phyloP scores from a whole-genome alignment of 352 stramenopile species.

The Achlya hypogyna region DNA sequence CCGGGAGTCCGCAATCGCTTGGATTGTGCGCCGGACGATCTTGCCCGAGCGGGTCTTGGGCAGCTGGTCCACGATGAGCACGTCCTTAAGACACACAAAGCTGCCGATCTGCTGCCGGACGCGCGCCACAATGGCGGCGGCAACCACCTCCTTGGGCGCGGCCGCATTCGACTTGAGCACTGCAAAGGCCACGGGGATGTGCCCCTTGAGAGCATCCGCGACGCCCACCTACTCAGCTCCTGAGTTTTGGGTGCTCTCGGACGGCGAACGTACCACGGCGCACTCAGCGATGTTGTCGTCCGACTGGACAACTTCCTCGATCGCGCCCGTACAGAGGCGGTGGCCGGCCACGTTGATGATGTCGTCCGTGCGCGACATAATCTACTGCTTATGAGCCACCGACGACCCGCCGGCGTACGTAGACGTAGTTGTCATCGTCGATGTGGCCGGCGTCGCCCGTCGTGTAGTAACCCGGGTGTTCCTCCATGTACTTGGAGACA shows the following conservation, averaged over 20 bases:
- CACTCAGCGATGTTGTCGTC: slow-evolving; percentile 82
- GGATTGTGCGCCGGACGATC: slow-evolving; percentile 44
- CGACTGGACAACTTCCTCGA: slow-evolving; percentile 83
- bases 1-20: slow-evolving; percentile 35
- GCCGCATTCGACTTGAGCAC: slow-evolving; percentile 37
- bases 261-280: slow-evolving; percentile 68
- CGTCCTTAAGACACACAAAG: slow-evolving; percentile 41
- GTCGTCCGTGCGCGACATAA: slow-evolving; percentile 88
- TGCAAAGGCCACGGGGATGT: slow-evolving; percentile 35
- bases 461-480: slow-evolving; percentile 83
- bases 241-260: not conserved
- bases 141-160: slow-evolving; percentile 30
- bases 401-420: slow-evolving; percentile 28
- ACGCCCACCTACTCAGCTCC: slow-evolving; percentile 28
- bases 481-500: slow-evolving; percentile 69
- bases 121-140: slow-evolving; percentile 23
- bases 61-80: slow-evolving; percentile 34
- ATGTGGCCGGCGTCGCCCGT: slow-evolving; percentile 82
- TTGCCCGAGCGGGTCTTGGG: slow-evolving; percentile 48
- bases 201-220: slow-evolving; percentile 34
- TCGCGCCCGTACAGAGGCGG: slow-evolving; percentile 74
- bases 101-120: slow-evolving; percentile 41
- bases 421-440: slow-evolving; percentile 87
- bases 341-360: slow-evolving; percentile 88
- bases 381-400: slow-evolving; percentile 23